A percentile compares a stretch with the other conserved stretches of the same genome.
Conservation (phyloP, 2,329 filamentous ascomycete species). For the Bipolaris victoriae region DNA sequence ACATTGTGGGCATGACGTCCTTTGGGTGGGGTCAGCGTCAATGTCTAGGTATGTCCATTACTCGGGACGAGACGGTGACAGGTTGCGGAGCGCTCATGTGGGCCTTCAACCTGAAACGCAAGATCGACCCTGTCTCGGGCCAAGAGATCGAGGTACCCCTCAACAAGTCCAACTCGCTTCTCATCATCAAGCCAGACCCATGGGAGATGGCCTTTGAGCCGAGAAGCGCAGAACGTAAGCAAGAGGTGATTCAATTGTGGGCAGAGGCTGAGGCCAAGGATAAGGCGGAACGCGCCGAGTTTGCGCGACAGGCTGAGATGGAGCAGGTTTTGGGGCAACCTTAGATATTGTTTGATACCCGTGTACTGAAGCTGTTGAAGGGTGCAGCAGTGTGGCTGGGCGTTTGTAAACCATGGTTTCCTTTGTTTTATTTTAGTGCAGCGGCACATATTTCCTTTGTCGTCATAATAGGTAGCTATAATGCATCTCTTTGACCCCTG, state of each 20-base stretch:
- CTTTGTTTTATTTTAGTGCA: not conserved
- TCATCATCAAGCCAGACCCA: conserved; percentile 64
- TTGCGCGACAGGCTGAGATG: conserved; percentile 36
- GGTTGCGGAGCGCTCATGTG: conserved; percentile 59
- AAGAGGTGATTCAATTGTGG: conserved; percentile 41
- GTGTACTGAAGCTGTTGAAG: not conserved
- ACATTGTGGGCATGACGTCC: conserved; percentile 67
- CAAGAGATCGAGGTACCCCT: conserved; percentile 52
- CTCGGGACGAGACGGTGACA: conserved; percentile 61
- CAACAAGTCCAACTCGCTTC: conserved; percentile 60
- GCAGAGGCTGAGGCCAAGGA: conserved; percentile 48
- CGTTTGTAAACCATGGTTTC: conserved; percentile 2
- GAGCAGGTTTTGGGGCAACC: conserved; percentile 17
- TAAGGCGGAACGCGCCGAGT: conserved; percentile 43
- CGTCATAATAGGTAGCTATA: not conserved
- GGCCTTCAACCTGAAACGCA: conserved; percentile 57
- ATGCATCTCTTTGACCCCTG: not conserved
- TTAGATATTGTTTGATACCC: not conserved
- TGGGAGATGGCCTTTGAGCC: conserved; percentile 63
- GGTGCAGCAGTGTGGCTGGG: conserved; percentile 8
- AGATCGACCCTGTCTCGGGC: conserved; percentile 53
- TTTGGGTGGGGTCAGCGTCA: conserved; percentile 69
- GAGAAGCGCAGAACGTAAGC: conserved; percentile 51
- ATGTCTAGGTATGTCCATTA: conserved; percentile 68
- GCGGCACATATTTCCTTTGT: not conserved